A percentile compares a stretch with the other conserved stretches of the same genome.
Conservation (phyloP, 1,139 yeast genomes). For the Tardiomyces blankii region DNA sequence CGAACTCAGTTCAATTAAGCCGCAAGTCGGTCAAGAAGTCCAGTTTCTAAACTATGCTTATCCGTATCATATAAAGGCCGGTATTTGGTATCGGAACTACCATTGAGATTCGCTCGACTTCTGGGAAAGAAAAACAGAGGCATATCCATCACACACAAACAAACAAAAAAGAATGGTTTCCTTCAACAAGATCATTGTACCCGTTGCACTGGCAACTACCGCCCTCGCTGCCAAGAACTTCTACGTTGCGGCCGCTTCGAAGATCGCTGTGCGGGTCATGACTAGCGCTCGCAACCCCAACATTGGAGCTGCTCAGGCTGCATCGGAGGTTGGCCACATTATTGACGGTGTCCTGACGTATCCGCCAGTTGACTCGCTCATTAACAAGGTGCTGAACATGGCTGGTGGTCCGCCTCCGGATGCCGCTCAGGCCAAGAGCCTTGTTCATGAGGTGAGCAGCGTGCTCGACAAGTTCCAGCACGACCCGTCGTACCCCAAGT, state of each 20-base stretch:
- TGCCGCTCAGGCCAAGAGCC: slow-evolving; percentile 1
- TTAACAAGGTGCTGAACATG: slow-evolving; percentile 1
- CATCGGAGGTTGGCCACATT: not conserved
- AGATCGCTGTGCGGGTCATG: not conserved
- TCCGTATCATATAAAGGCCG: no score
- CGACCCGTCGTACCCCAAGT: not conserved
- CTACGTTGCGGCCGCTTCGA: slow-evolving; percentile 1
- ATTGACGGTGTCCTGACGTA: not conserved
- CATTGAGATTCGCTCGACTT: no score
- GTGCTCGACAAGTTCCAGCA: not conserved
- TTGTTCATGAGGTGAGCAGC: not conserved
- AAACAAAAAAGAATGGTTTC: not conserved
- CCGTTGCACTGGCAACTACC: slow-evolving; percentile 1
- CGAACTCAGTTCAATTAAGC: slow-evolving; percentile 1
- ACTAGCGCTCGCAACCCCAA: not conserved
- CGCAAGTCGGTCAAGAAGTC: slow-evolving; percentile 1
- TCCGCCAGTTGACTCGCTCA: slow-evolving; percentile 1
- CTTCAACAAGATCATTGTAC: not conserved
- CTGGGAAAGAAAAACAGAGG: no score
- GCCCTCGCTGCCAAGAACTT: not conserved
- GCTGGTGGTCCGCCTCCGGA: not conserved
- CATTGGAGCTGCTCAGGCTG: not conserved
- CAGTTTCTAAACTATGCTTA: slow-evolving; percentile 1
- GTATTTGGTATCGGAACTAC: no score
- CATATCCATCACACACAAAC: no score